Evolutionary conservation across 2,329 filamentous ascomycete genomes (phyloP), one percentile per base, ranked within the genome.

Genomic region (Colletotrichum noveboracense): DNA sequence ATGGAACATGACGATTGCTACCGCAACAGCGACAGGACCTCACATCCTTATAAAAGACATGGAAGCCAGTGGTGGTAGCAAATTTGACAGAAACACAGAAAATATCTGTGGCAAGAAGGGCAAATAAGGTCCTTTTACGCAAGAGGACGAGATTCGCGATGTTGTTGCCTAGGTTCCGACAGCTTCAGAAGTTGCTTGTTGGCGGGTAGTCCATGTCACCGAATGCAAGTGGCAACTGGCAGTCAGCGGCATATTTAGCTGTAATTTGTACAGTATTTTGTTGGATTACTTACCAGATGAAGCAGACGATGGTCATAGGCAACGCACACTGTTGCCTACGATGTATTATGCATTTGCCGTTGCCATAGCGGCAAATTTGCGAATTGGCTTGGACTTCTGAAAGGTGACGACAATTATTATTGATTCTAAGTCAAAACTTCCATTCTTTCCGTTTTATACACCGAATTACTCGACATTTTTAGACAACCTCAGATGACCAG

Each of bases 191-290:
- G 5, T 48, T 48, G 18, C 38, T 48, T 48, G 38, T 48, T n/a
- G 38, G 18, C 18, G 1, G 9, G 38, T 48, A 48, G 38, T 4
- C 38, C 38, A 48, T 48, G 9, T 18, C 38, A 12, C 38, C 18
- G 3, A 48, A 48, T 0, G 18, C 5, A 48, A 48, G 1, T 7
- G 10, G 18, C 18, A 7, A 48, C 38, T 48, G 38, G 18, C 18
- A n/a, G 3, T 48, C 1, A n/a, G 38, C 38, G 6, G 9, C 9
- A 48, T 48, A n/a, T 21, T n/a, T 3, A 12, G 5, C 18, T 12
- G 2, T 2, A 0, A 2, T 3, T 10, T 10, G 4, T 21, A 12
- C 18, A 10, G 3, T 48, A 6, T 48, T 48, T 5, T n/a, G 10
- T 5, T 21, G 5, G 2, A 48, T 7, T 48, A 48, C 18, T 6